Conservation (phyloP, 306 rosid species). For the Prunus armeniaca region DNA sequence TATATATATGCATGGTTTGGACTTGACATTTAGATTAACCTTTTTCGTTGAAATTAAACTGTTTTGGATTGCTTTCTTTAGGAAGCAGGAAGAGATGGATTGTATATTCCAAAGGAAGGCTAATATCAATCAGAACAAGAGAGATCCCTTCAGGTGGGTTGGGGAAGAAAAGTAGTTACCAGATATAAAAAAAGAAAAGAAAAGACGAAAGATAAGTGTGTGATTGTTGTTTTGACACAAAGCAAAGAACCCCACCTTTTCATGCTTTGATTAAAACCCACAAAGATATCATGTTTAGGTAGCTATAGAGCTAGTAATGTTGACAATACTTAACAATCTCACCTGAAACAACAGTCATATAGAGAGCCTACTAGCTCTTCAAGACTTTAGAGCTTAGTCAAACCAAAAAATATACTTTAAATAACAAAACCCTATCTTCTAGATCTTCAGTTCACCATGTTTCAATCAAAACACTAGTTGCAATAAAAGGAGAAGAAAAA, state of each 20-base stretch:
- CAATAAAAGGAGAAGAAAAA: neutral
- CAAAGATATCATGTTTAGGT: slow-evolving; percentile 21
- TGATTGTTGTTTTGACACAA: slow-evolving; percentile 31
- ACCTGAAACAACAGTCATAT: slow-evolving; percentile 12
- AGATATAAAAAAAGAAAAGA: neutral
- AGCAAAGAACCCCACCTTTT: slow-evolving; percentile 34
- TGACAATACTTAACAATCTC: slow-evolving; percentile 25
- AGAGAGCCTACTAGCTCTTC: neutral
- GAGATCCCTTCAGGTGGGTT: slow-evolving; percentile 31
- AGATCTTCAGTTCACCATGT: neutral
- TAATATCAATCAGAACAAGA: neutral
- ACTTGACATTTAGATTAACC: neutral
- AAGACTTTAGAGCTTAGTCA: neutral
- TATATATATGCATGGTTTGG: too few species aligned
- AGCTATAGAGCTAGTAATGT: neutral
- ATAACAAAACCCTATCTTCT: neutral
- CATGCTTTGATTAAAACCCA: slow-evolving; percentile 31
- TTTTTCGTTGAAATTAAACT: neutral
- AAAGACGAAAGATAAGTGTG: slow-evolving; percentile 46
- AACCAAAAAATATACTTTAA: neutral
- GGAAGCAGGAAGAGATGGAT: neutral
- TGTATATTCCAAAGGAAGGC: neutral
- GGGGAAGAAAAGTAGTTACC: slow-evolving; percentile 20
- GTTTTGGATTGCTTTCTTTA: neutral
- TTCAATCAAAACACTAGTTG: slow-evolving; percentile 5